Base-by-base conservation (phyloP, 2,329 filamentous ascomycete species). In the Raffaelea deltoideospora region DNA sequence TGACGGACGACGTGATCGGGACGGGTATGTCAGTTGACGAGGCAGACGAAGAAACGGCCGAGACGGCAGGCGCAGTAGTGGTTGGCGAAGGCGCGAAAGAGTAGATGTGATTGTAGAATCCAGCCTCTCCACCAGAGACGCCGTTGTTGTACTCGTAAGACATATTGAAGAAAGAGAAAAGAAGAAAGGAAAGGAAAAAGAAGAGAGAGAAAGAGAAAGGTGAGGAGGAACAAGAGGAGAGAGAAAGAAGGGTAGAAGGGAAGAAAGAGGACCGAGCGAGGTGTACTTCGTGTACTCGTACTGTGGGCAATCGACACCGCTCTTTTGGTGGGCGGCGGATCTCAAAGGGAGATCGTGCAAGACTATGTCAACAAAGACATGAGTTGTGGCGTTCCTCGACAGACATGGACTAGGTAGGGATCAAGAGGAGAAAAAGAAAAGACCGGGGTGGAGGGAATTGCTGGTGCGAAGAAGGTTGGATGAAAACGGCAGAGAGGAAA, bases 51-150 rank as follows among this genome's bases (percentile, higher is more conserved):
- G 52, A 45, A 40, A n/a, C n/a, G n/a, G n/a, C n/a, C n/a, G n/a
- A n/a, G n/a, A n/a, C n/a, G n/a, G n/a, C n/a, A n/a, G n/a, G n/a
- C n/a, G 55, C 57, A 44, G 54, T 57, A 15, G 35, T 37, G 17
- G 43, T 30, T 10, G 41, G 37, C 31, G 44, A 45, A 10, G 41
- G 37, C 47, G 55, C 60, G 61, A 60, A 62, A 55, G 51, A 42
- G 41, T 61, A 63, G 46, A 63, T 65, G 52, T 76, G 61, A 52
- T 76, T 53, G 52, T 30, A 30, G 14, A 77, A 64, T 53, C 63
- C 68, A 55, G 49, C 48, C 34, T 76, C 70, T 56, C 64, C 65
- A 57, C 63, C 64, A 53, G 62, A 61, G 53, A 60, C 52, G 57
- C 31, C 31, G 36, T 35, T 37, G 28, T 29, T 39, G 39, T 36